These are phyloP conservation scores for Rutstroemia sp. DNA, from an alignment of 2,329 filamentous ascomycete species.

Conservation along the genomic window DNA sequence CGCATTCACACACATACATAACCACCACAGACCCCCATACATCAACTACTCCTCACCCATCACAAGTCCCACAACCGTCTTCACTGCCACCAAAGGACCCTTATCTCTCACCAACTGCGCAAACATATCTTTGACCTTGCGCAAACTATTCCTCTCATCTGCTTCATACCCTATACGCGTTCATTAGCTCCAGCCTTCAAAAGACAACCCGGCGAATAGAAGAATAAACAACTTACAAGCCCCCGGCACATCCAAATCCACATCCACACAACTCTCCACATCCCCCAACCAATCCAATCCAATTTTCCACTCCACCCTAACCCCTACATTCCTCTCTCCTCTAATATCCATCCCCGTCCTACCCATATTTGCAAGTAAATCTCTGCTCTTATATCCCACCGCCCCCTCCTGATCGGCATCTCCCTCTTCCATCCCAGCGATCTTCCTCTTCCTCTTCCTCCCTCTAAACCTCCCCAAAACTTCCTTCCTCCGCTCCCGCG, in stretches of 20 bases:
- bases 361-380: conserved; percentile 48
- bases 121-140: conserved; percentile 53
- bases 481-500: conserved; percentile 25
- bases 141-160: conserved; percentile 49
- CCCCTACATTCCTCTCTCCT: conserved; percentile 19
- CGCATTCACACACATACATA: too few species aligned
- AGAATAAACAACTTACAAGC: conserved; percentile 48
- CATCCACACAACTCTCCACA: conserved; percentile 49
- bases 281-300: conserved; percentile 68
- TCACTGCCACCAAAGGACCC: conserved; percentile 51
- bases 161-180: conserved; percentile 47
- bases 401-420: conserved; percentile 18
- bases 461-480: conserved; percentile 13
- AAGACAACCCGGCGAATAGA: background rate
- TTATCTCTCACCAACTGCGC: conserved; percentile 47
- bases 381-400: conserved; percentile 31
- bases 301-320: conserved; percentile 54
- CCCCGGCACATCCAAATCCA: conserved; percentile 49
- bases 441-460: conserved; percentile 16
- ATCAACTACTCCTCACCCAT: conserved; percentile 10
- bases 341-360: conserved; percentile 37
- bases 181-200: background rate
- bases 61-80: conserved; percentile 53
- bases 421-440: conserved; percentile 30
- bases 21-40: too few species aligned